Evolutionary conservation across 2,329 filamentous ascomycete genomes (phyloP), one percentile per base, ranked within the genome.

Genomic region (Grosmannia clavigera): DNA sequence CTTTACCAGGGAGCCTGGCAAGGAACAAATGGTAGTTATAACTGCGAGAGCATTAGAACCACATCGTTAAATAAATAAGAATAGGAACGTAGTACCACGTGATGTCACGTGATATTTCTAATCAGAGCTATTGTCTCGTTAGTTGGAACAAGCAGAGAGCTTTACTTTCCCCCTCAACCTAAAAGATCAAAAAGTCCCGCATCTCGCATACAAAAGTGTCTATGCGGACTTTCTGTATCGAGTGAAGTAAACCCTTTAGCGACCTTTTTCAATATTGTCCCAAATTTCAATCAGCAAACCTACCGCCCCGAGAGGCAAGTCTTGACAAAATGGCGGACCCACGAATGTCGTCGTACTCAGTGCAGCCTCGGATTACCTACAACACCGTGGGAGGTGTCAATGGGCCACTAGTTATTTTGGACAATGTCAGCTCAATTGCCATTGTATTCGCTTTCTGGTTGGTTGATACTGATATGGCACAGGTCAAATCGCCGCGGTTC

Each of bases 381-480:
- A 99, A 99, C 80, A 99, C 94, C 68, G 91, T 99, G 72, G 90
- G 91, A 71, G 92, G 92, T 79, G 87, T 99, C 76, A 99, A 99
- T 78, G 94, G 94, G 62, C 94, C 94, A 69, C 83, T 99, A 75
- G 94, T 99, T 72, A 92, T 99, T 71, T 83, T 99, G 67, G 94
- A 97, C 73, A 95, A 95, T 83, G 92, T 95, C 74, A 67, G 85
- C 54, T 63, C 27, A 19, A 55, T 55, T 59, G 31, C 29, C 55
- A 33, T 60, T 55, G 63, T 48, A 22, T 43, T 46, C 22, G 3
- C 12, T 5, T 22, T 9, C 3, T 54, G 25, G 50, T 10, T 35
- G 4, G 5, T 12, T 12, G 57, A 43, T 67, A 69, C 38, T 58
- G 16, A 51, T 68, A 64, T 71, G 64, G 58, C 22, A 22, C 71